Base-by-base conservation (phyloP, 2,329 filamentous ascomycete species). In the Sporothrix inflata region DNA sequence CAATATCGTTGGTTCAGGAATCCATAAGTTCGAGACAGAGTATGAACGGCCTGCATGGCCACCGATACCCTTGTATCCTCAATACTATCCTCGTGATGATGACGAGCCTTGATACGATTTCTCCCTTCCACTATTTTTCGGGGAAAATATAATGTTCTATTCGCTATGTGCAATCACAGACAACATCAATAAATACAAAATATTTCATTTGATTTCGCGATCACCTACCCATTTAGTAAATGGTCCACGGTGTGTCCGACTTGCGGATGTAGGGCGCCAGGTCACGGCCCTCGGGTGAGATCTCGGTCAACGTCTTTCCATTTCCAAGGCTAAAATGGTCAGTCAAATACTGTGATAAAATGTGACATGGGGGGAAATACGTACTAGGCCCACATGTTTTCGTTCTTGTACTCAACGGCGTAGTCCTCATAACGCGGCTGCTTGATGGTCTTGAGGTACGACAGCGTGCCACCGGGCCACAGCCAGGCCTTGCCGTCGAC, bases 391-490 rank as follows among this genome's bases (percentile, higher is more conserved):
- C 61, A 65, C 61, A 65, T 65, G n/a, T 65, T 65, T 8, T 42
- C 30, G 38, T 21, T 47, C 38, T 65, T 47, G 67, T 69, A 69
- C 34, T 55, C 30, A 4, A 71, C 65, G 11, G 21, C 19, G 57
- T 71, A 71, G 57, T 71, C 69, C 47, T 71, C 69, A 27, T 61
- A 71, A 21, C 69, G 55, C 16, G 69, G 69, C 24, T 79, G 74
- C 72, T 80, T 79, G 74, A 81, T 79, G 14, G 78, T 75, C 75
- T 82, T 82, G 72, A 82, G 78, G 77, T 80, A 81, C 71, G 80
- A 79, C 51, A 81, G 80, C 1, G 80, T 79, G 78, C 79, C 69
- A 19, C 45, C 47, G n/a, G 14, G 45, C 27, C 53, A 71, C 69
- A 70, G 24, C 61, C 42, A 47, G 38, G 61, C 38, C 61, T 65